These are phyloP conservation scores for Blastocystis sp. DNA, from an alignment of 352 stramenopile genomes.

Conservation along the genomic window DNA sequence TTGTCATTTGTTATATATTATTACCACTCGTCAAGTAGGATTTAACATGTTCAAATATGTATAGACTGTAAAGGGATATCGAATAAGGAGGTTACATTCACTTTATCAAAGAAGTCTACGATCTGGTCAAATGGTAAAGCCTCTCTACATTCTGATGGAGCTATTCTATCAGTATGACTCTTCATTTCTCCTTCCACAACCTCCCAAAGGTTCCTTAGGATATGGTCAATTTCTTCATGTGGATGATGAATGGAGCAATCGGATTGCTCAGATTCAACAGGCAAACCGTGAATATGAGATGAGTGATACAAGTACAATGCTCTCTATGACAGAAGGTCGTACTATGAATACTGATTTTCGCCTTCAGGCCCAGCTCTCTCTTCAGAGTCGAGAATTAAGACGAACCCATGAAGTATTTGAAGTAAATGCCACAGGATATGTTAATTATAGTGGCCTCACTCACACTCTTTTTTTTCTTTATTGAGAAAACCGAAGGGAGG, in stretches of 20 bases:
- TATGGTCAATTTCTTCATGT: slow-evolving; percentile 41
- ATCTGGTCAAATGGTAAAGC: slow-evolving; percentile 30
- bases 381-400: background rate
- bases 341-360: background rate
- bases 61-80: background rate
- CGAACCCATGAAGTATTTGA: background rate
- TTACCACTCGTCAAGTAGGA: slow-evolving; percentile 1
- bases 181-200: slow-evolving; percentile 26
- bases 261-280: background rate
- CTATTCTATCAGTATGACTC: slow-evolving; percentile 53
- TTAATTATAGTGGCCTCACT: slow-evolving; percentile 37
- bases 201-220: slow-evolving; percentile 11
- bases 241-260: slow-evolving; percentile 37
- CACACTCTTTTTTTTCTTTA: background rate
- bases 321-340: background rate
- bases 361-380: background rate
- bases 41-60: background rate
- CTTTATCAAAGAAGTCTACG: slow-evolving; percentile 33
- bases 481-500: background rate
- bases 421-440: background rate
- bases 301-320: background rate
- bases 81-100: background rate
- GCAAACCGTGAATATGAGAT: background rate
- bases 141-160: slow-evolving; percentile 31
- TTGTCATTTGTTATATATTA: slow-evolving; percentile 40